phyloP scores from a whole-genome alignment of 768 basidiomycete genomes.

The Sutorius australiensis region DNA sequence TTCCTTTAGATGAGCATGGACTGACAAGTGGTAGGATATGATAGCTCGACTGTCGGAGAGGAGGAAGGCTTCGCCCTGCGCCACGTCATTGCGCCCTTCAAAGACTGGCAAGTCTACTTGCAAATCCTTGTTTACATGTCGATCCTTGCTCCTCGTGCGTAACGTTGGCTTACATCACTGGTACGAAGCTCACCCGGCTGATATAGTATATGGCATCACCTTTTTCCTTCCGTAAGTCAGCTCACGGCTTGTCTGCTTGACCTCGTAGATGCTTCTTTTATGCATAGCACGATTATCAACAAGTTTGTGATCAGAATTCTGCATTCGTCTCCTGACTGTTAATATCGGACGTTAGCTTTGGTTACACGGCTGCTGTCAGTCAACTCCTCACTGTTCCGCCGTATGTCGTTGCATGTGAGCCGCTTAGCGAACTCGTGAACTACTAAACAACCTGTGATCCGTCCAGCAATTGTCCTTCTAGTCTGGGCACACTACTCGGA shows the following conservation, averaged over 20 bases:
- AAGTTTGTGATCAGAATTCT: conserved; percentile 28
- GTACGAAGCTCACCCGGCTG: conserved; percentile 1
- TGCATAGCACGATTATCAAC: conserved; percentile 56
- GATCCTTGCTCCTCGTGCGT: conserved; percentile 55
- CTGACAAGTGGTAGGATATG: conserved; percentile 44
- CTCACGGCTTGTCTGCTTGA: not conserved
- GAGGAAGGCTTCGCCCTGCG: conserved; percentile 55
- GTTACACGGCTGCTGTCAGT: conserved; percentile 50
- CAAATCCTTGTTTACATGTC: conserved; percentile 36
- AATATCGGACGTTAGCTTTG: conserved; percentile 43
- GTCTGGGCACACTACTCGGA: conserved; percentile 59
- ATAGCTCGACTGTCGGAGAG: conserved; percentile 19
- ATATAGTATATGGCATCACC: conserved; percentile 65
- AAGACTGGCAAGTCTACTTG: conserved; percentile 57
- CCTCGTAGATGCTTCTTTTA: not conserved
- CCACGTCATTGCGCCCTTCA: conserved; percentile 50
- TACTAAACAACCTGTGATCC: not conserved
- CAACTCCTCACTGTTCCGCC: conserved; percentile 69
- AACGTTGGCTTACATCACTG: not conserved
- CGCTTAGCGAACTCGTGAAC: not conserved
- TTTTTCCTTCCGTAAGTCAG: conserved; percentile 62
- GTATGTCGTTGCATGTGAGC: conserved; percentile 58
- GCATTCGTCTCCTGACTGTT: not conserved
- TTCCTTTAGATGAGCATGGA: conserved; percentile 41
- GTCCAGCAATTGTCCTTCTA: conserved; percentile 48